Percentiles rank a stretch among this genome's conserved stretches.
Evolutionary conservation across 2,329 filamentous ascomycete genomes (phyloP).

Genomic region (Diaporthe ampelina): DNA sequence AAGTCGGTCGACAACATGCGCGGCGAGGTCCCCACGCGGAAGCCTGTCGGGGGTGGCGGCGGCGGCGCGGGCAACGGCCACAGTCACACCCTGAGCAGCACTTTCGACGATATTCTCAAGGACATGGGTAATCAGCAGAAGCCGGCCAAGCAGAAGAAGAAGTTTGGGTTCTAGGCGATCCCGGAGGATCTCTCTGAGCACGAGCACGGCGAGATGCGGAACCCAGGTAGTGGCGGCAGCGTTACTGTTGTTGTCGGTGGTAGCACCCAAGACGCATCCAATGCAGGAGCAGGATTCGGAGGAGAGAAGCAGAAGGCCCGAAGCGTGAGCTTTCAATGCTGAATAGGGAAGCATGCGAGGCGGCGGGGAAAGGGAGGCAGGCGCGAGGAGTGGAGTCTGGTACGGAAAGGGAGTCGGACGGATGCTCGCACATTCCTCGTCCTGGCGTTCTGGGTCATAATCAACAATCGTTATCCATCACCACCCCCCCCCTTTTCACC

Average conservation of each 20-base stretch:
- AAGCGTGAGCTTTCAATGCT: constrained; percentile 23
- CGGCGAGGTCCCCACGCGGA: constrained; percentile 24
- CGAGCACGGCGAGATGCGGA: constrained; percentile 31
- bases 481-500: too few relatives aligned
- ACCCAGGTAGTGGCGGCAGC: not conserved
- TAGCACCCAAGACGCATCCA: not conserved
- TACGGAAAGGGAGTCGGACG: not conserved
- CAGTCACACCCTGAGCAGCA: constrained; percentile 43
- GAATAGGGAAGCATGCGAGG: not conserved
- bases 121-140: constrained; percentile 50
- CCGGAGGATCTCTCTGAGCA: constrained; percentile 38
- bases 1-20: constrained; percentile 46
- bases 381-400: not conserved
- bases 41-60: constrained; percentile 40
- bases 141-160: constrained; percentile 47
- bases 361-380: constrained; percentile 11
- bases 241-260: not conserved
- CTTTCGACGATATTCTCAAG: constrained; percentile 55
- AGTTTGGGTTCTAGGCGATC: constrained; percentile 44
- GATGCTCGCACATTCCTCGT: not conserved
- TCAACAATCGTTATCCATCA: not conserved
- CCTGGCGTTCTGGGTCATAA: constrained; percentile 19
- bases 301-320: not conserved
- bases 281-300: not conserved
- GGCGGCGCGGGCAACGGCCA: constrained; percentile 39